Evolutionary conservation across 2,329 filamentous ascomycete species (phyloP), one percentile per base, ranked within the genome.

Genomic region (Leptographium lundbergii): DNA sequence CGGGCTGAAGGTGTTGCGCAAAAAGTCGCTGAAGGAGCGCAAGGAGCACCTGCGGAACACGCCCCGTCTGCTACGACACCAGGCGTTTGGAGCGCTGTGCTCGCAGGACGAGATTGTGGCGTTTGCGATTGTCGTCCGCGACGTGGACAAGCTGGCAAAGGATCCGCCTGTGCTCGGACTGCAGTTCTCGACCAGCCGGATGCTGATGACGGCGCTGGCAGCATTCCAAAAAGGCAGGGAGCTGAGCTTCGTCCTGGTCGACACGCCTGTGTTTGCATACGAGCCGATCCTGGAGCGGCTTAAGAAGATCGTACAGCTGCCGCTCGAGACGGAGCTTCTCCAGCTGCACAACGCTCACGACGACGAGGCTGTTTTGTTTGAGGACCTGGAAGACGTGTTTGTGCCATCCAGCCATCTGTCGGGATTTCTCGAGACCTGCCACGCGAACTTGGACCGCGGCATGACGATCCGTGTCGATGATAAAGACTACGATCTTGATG

Each of bases 201-300:
- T 76, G 0, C 62, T 86, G 1, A 66, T 69, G 0, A 76, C 75
- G 9, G 72, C 78, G 0, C 65, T 89, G 3, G 0, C 50, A 71
- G 0, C 74, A 0, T 65, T 85, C 7, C 70, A 73, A 9, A 59
- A 66, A 0, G 63, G 68, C 0, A 54, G 29, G 42, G 47, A 62
- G 0, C 57, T 80, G 3, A 67, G 66, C 1, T 84, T 89, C 52
- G 67, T 85, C 0, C 69, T 84, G 2, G 79, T 89, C 0, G 79
- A 87, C 50, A 85, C 86, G 0, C 75, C 86, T 0, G 76, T 85
- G 0, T 90, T 89, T 66, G 82, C 86, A 0, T 88, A 84, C 59
- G 82, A 88, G 58, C 87, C 87, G 0, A 75, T 90, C 1, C 67
- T 90, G 5, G 69, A 77, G 54, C 75, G 80, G 1, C 71, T 90